phyloP scores from a whole-genome alignment of 257 asterid genomes.

The Rauvolfia tetraphylla region DNA sequence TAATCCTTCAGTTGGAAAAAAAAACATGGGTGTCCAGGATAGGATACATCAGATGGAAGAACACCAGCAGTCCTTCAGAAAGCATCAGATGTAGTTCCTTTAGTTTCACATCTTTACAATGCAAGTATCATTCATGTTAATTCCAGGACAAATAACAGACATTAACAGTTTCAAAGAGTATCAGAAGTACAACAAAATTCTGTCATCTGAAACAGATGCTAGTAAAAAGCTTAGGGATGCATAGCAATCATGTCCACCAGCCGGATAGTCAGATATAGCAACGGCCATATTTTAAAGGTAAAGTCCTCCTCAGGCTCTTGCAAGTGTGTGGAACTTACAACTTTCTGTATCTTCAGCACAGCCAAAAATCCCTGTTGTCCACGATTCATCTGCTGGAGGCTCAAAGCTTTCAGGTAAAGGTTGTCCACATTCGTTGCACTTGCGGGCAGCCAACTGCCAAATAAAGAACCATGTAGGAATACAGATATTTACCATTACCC shows the following conservation, averaged over 20 bases:
- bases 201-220: not conserved
- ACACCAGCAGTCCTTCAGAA: not conserved
- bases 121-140: not conserved
- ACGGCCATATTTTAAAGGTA: not conserved
- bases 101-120: not conserved
- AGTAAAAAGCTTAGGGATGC: not conserved
- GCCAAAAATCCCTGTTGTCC: slow-evolving; percentile 86
- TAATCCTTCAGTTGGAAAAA: not conserved
- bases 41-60: not conserved
- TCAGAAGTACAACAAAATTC: not conserved
- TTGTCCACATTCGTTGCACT: slow-evolving; percentile 95
- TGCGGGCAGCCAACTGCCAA: slow-evolving; percentile 69
- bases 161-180: not conserved
- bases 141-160: not conserved
- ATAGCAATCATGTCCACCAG: not conserved
- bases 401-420: slow-evolving; percentile 94
- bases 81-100: not conserved
- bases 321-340: slow-evolving; percentile 46
- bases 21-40: not conserved
- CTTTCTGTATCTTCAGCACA: slow-evolving; percentile 84
- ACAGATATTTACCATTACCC: not conserved
- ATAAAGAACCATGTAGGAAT: slow-evolving; percentile 16
- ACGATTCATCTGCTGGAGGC: slow-evolving; percentile 94
- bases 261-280: not conserved
- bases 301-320: not conserved